Evolutionary conservation across 2,329 filamentous ascomycete species (phyloP), one percentile per base, ranked within the genome.

Genomic region (Pyrenophora tritici-repentis): DNA sequence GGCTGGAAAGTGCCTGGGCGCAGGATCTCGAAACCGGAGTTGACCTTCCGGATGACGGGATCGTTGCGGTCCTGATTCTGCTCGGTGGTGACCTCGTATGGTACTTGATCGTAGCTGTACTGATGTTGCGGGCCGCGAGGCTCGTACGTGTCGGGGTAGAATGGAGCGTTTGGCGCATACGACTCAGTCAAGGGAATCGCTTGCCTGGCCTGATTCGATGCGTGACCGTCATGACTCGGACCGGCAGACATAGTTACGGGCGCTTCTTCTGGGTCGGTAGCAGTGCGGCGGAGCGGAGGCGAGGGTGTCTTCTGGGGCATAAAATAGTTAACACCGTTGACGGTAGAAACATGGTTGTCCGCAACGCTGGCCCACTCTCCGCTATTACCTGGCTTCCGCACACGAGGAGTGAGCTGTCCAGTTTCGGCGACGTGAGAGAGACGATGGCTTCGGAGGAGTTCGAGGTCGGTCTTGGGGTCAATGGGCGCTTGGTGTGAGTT

Each of bases 351-450:
- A 20, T 67, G 47, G 41, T 69, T 69, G 10, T 72, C 67, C n/a
- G 64, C 63, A 16, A 67, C 60, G 53, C 66, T 72, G 24, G 71
- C 66, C 70, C 72, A 75, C 46, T 75, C 73, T 52, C 66, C 70
- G 47, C 70, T 73, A 47, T 64, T 61, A 48, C 66, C 68, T 56
- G 70, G 68, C 55, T 63, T 68, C 48, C 73, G 73, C 32, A 72
- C 67, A 53, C 75, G 59, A 17, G 74, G 75, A 22, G 72, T 73
- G 39, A 81, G 69, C 55, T 80, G 78, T 13, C 78, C 78, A 31
- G 76, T 80, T 63, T 81, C 78, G 14, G 78, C 78, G 26, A 77
- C 78, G 55, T 79, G 78, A 5, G 78, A 80, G 46, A 78, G 65
- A 26, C 78, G 77, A 56, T 79, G 77, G 50, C 63, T 78, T 47